A percentile compares a stretch with the other conserved stretches of the same genome.
phyloP scores from a whole-genome alignment of 345 rosid species.

The Rubroshorea leprosula region DNA sequence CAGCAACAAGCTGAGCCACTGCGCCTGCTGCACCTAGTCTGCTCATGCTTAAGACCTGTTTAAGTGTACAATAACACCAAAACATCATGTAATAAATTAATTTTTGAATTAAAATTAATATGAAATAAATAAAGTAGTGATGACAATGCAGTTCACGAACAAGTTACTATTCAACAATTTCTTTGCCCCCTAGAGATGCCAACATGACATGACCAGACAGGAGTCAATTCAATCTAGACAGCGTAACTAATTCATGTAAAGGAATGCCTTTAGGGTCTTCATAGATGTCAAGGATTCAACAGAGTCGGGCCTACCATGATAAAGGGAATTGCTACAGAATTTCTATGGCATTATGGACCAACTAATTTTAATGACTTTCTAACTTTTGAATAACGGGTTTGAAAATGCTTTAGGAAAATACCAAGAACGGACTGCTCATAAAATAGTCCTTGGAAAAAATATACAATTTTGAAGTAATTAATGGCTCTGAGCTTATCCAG shows the following conservation, averaged over 20 bases:
- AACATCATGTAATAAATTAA: neutral
- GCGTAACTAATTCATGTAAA: constrained; percentile 22
- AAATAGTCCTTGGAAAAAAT: neutral
- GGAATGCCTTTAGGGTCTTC: constrained; percentile 20
- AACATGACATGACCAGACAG: constrained; percentile 21
- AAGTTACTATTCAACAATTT: constrained; percentile 9
- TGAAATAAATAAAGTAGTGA: neutral
- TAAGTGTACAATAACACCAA: constrained; percentile 2
- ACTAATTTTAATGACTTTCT: constrained; percentile 8
- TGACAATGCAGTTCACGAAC: constrained; percentile 13
- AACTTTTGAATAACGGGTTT: constrained; percentile 6
- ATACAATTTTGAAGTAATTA: neutral
- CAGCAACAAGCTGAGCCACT: constrained; percentile 71
- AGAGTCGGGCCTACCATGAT: constrained; percentile 23
- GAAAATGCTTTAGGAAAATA: neutral
- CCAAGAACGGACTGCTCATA: neutral
- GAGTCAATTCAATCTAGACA: constrained; percentile 25
- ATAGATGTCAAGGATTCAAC: constrained; percentile 23
- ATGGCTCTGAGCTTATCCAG: neutral
- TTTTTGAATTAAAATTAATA: neutral
- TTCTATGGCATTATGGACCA: constrained; percentile 7
- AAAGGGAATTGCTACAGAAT: constrained; percentile 15
- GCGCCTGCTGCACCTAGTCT: constrained; percentile 67
- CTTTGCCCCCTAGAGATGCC: constrained; percentile 14
- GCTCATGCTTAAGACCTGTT: constrained; percentile 76